These are phyloP conservation scores for Taphrina confusa DNA, from an alignment of 1,139 yeast genomes.

Conservation along the genomic window DNA sequence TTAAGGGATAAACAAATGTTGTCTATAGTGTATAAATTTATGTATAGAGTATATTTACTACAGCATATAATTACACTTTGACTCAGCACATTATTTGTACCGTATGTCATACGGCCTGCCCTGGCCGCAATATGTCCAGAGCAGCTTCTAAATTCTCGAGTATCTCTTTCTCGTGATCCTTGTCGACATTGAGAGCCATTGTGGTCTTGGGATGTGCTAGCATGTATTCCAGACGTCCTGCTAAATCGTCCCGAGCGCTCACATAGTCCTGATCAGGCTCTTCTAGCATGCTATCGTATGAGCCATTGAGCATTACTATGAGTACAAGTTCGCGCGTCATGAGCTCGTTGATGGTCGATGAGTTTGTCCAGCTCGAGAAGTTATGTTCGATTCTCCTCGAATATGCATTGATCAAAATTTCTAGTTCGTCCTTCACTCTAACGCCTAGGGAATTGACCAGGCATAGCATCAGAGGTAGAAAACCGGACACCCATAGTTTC, in stretches of 20 bases:
- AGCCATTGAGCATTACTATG: conserved; percentile 8
- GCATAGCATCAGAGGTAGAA: conserved; percentile 13
- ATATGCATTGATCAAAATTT: conserved; percentile 6
- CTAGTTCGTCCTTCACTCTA: conserved; percentile 16
- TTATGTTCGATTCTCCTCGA: conserved; percentile 9
- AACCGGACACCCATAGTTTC: conserved; percentile 1
- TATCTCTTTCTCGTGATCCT: neutral
- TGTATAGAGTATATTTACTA: no score
- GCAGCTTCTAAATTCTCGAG: neutral
- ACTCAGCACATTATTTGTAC: no score
- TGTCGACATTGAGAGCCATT: neutral
- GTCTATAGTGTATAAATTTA: no score
- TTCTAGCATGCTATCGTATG: conserved; percentile 13
- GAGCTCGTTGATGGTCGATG: neutral
- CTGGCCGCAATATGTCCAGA: neutral
- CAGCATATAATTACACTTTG: no score
- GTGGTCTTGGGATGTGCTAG: conserved; percentile 25
- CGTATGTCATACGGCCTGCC: neutral
- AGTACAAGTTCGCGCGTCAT: conserved; percentile 9
- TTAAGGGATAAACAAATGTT: neutral
- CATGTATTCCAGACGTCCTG: conserved; percentile 15
- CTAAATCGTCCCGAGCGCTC: neutral
- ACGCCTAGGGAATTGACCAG: conserved; percentile 15
- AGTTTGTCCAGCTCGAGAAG: conserved; percentile 12
- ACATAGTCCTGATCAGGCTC: neutral